These are phyloP conservation scores for Coemansia sp. DNA, from an alignment of 192 early-diverging fungal genomes.

Conservation along the genomic window DNA sequence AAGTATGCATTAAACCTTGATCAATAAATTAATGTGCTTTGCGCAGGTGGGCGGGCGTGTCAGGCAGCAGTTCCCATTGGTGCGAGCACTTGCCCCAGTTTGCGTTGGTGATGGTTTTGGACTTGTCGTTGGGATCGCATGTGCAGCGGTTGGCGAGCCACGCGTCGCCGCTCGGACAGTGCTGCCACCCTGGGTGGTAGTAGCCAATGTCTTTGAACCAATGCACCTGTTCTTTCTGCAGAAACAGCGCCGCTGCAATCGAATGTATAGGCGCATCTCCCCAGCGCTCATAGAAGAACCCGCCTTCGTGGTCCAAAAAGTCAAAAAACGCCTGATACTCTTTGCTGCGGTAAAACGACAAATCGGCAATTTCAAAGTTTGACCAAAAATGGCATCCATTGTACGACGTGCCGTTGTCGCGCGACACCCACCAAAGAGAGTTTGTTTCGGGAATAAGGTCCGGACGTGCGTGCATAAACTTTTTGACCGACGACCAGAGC, in stretches of 20 bases:
- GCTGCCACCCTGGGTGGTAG: slow-evolving; percentile 64
- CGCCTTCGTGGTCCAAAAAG: slow-evolving; percentile 72
- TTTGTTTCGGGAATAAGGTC: slow-evolving; percentile 26
- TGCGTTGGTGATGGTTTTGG: slow-evolving; percentile 42
- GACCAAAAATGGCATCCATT: slow-evolving; percentile 79
- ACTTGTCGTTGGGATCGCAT: slow-evolving; percentile 40
- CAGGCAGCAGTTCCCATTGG: slow-evolving; percentile 41
- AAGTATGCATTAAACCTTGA: slow-evolving; percentile 52
- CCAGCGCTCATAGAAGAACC: slow-evolving; percentile 86
- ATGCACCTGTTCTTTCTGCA: slow-evolving; percentile 59
- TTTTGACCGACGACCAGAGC: slow-evolving; percentile 50
- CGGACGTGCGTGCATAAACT: slow-evolving; percentile 47
- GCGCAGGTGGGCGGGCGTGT: slow-evolving; percentile 1
- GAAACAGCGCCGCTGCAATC: slow-evolving; percentile 60
- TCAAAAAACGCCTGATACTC: slow-evolving; percentile 67
- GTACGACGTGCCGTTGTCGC: slow-evolving; percentile 51
- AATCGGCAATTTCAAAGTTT: slow-evolving; percentile 85
- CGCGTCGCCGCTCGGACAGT: slow-evolving; percentile 49
- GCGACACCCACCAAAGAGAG: slow-evolving; percentile 33
- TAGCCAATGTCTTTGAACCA: slow-evolving; percentile 76
- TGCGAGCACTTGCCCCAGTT: slow-evolving; percentile 54
- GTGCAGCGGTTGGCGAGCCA: slow-evolving; percentile 45
- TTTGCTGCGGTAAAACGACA: slow-evolving; percentile 65
- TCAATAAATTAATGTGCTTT: not conserved
- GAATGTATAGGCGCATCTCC: slow-evolving; percentile 68